Conservation (phyloP, 2,329 filamentous ascomycete genomes). For the Neurospora sp. region DNA sequence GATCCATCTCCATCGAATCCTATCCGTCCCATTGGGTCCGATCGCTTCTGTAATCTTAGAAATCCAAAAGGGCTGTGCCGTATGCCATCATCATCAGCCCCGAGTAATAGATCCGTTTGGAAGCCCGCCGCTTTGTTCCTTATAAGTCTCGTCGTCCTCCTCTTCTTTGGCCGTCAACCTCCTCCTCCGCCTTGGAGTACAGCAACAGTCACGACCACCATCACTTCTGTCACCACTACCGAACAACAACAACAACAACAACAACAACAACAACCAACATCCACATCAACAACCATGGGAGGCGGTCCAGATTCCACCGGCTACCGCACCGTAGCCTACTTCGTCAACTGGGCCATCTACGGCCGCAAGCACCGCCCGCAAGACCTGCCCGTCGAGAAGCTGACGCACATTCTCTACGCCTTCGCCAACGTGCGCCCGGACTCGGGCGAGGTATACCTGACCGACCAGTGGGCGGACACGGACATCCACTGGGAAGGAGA, state of each 20-base stretch:
- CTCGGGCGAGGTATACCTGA: constrained; percentile 66
- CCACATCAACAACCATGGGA: constrained; percentile 26
- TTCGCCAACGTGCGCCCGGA: constrained; percentile 81
- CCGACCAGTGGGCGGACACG: constrained; percentile 54
- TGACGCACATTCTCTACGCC: constrained; percentile 83
- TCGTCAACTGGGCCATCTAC: constrained; percentile 80
- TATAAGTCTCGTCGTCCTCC: background rate
- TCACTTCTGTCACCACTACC: background rate
- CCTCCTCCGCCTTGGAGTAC: background rate
- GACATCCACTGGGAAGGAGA: constrained; percentile 67
- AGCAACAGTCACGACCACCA: background rate
- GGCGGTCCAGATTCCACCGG: constrained; percentile 32
- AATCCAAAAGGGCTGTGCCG: background rate
- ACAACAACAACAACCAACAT: constrained; percentile 4
- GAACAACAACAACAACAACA: background rate
- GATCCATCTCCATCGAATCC: background rate
- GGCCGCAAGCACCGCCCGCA: constrained; percentile 76
- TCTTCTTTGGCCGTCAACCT: background rate
- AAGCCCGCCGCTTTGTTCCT: background rate
- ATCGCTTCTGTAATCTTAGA: background rate
- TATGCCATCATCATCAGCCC: background rate
- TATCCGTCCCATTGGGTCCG: background rate
- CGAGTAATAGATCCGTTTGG: background rate
- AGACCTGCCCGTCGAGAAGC: constrained; percentile 66
- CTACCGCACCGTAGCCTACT: constrained; percentile 62